Evolutionary conservation across 768 basidiomycete genomes (phyloP).

Genomic region (Tremella mesenterica): DNA sequence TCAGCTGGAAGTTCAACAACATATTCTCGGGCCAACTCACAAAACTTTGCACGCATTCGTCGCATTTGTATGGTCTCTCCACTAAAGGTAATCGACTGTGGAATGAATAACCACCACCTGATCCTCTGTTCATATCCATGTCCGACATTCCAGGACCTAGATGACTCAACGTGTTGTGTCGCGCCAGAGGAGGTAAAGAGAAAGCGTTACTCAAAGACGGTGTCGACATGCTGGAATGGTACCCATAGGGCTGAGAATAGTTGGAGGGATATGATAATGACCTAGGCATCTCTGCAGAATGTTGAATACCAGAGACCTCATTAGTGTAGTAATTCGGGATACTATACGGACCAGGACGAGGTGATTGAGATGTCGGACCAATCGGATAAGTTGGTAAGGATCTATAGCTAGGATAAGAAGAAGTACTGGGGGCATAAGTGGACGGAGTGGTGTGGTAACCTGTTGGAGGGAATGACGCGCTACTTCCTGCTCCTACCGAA

Average conservation of each 20-base stretch:
- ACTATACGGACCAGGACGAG: not conserved
- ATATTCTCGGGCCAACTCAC: conserved; percentile 16
- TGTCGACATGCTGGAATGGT: conserved; percentile 18
- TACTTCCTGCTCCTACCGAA: not conserved
- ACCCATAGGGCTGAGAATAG: conserved; percentile 16
- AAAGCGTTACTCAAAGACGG: conserved; percentile 5
- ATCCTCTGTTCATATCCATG: conserved; percentile 18
- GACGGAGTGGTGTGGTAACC: not conserved
- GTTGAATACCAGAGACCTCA: not conserved
- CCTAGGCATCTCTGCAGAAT: conserved; percentile 34
- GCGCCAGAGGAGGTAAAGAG: conserved; percentile 14
- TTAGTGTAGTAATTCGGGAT: not conserved
- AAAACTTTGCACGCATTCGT: conserved; percentile 45
- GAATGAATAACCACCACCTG: conserved; percentile 25
- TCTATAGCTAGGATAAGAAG: not conserved
- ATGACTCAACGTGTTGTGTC: conserved; percentile 22
- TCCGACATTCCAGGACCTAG: conserved; percentile 12
- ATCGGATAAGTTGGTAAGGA: not conserved
- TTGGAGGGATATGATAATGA: conserved; percentile 33
- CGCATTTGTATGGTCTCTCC: conserved; percentile 45
- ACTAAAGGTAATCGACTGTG: conserved; percentile 29
- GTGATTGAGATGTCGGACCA: not conserved
- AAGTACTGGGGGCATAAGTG: no score
- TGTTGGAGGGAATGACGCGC: conserved; percentile 3
- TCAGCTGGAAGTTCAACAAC: not conserved